Conservation (phyloP, 805 yeast species). For the Kodamaea sagamina region DNA sequence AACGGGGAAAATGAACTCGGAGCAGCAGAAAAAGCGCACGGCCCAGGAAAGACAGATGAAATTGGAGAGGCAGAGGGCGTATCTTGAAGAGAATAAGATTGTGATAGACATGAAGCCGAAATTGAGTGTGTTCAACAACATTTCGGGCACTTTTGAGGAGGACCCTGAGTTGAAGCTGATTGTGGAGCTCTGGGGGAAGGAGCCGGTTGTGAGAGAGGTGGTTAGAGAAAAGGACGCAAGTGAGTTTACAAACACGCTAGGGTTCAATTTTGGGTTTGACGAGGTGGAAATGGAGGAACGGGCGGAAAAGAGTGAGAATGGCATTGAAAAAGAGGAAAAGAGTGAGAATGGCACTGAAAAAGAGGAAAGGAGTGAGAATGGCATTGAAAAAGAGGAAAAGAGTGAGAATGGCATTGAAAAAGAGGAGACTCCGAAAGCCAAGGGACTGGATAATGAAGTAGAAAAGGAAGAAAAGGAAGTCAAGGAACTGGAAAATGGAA, state of each 20-base stretch:
- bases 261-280: conserved; percentile 20
- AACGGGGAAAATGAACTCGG: conserved; percentile 8
- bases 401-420: conserved; percentile 3
- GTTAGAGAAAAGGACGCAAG: not conserved
- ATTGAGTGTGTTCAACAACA: conserved; percentile 16
- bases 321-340: conserved; percentile 1
- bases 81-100: conserved; percentile 13
- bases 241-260: conserved; percentile 21
- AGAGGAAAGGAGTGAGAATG: conserved; percentile 3
- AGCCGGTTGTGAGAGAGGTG: conserved; percentile 13
- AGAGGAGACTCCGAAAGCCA: too few species aligned
- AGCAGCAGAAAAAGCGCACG: conserved; percentile 7
- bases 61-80: conserved; percentile 8
- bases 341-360: conserved; percentile 1
- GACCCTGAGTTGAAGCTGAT: conserved; percentile 15
- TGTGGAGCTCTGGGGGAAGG: conserved; percentile 26
- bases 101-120: conserved; percentile 20
- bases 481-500: not conserved
- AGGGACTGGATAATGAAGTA: not conserved
- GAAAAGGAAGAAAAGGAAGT: not conserved
- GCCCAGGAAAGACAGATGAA: conserved; percentile 7
- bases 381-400: not conserved
- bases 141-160: conserved; percentile 15
- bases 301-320: conserved; percentile 5
- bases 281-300: conserved; percentile 9